Evolutionary conservation across 768 basidiomycete genomes (phyloP), one percentile per base, ranked within the genome.

Genomic region (Trametes gibbosa): DNA sequence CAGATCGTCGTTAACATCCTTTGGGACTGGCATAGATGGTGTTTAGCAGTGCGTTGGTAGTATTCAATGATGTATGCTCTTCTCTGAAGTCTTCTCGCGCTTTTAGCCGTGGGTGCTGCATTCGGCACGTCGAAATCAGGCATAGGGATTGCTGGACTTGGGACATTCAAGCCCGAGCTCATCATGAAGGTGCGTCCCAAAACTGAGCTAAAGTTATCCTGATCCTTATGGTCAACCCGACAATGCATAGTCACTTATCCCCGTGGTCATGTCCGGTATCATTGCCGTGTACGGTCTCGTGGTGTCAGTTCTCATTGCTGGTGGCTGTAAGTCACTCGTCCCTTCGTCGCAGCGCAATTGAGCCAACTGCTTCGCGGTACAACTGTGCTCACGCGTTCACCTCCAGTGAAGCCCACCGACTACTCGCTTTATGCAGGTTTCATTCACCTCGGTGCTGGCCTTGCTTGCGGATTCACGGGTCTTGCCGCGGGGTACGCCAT

Each of bases 181-280:
- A 92, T 99, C 71, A 99, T 99, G 97, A 98, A 94, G 84, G 95
- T 88, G 66, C 65, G 80, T 68, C 7, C n/a, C 13, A 10, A 52
- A 1, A 16, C 14, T 9, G 27, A 17, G 12, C 17, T 42, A 0
- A 8, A 4, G 4, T 17, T 9, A 37, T 25, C 27, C 45, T 3
- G 16, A 13, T 21, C 40, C 39, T 32, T 50, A 46, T 10, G 5
- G 40, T 66, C 19, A 45, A 29, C 6, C 23, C 4, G 32, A 27
- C 37, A 27, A 34, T 27, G 21, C 25, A 34, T 67, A 95, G 93
- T 95, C 93, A 16, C 81, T 97, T 53, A 94, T 98, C 63, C 95
- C 95, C 4, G 95, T 97, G 35, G 94, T 98, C 73, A 97, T 98
- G 95, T 91, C 93, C 58, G 95, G 95, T 76, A 97, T 97, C 73